These are phyloP conservation scores for Podaxis sp. DNA, from an alignment of 768 basidiomycete genomes.

Conservation along the genomic window DNA sequence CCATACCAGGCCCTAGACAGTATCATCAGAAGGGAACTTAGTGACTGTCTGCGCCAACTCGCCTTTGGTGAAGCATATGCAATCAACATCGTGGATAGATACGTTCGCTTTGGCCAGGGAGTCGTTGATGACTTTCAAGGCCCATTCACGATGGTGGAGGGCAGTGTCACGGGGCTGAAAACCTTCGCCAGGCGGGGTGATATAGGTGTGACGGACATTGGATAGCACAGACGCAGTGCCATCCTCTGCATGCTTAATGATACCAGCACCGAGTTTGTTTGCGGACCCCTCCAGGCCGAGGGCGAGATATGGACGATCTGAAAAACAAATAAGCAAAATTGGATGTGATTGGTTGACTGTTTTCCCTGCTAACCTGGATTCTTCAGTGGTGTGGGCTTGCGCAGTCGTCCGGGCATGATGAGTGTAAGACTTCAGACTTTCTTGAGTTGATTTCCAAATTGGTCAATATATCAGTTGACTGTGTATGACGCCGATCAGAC, in stretches of 20 bases:
- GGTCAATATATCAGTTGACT: neutral
- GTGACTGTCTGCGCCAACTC: conserved; percentile 15
- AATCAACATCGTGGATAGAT: conserved; percentile 79
- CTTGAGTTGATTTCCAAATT: neutral
- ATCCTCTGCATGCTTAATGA: conserved; percentile 80
- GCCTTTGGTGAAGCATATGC: conserved; percentile 98
- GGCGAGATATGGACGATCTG: conserved; percentile 76
- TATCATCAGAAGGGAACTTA: neutral
- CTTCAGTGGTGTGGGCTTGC: conserved; percentile 31
- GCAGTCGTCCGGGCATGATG: conserved; percentile 28
- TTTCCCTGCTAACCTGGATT: conserved; percentile 31
- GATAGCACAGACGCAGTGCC: conserved; percentile 78
- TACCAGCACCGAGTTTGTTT: conserved; percentile 94
- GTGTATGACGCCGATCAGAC: neutral
- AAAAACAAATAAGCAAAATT: neutral
- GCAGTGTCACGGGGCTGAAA: conserved; percentile 97
- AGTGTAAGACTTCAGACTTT: neutral
- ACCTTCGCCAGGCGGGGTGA: conserved; percentile 97
- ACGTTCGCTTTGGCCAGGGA: conserved; percentile 68
- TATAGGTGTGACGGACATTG: conserved; percentile 97
- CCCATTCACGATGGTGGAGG: conserved; percentile 94
- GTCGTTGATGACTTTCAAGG: conserved; percentile 74
- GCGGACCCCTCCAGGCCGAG: conserved; percentile 97
- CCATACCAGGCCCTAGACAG: conserved; percentile 95
- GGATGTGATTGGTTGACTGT: neutral